These are phyloP conservation scores for Zygoascus tannicola DNA, from an alignment of 805 yeast genomes.

Conservation along the genomic window DNA sequence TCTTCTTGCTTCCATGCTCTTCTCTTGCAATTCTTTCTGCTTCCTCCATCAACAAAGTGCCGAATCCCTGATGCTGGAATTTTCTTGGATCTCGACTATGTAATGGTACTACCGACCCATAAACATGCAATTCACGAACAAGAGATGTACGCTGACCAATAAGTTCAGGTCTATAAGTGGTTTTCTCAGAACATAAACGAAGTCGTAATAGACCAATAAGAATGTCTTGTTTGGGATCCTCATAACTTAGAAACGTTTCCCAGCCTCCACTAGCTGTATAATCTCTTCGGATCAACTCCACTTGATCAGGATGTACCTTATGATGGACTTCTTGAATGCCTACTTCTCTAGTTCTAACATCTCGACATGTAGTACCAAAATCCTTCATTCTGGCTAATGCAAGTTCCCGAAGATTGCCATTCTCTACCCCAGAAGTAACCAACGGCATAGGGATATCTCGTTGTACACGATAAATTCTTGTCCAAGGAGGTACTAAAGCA, in stretches of 20 bases:
- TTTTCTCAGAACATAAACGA: constrained; percentile 78
- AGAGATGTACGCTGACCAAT: constrained; percentile 76
- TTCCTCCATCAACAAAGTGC: constrained; percentile 95
- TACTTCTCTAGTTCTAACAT: constrained; percentile 94
- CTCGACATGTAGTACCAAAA: constrained; percentile 92
- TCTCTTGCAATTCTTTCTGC: constrained; percentile 93
- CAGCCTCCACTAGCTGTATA: constrained; percentile 97
- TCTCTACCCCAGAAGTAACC: constrained; percentile 95
- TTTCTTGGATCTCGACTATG: constrained; percentile 96
- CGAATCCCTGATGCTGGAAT: constrained; percentile 98
- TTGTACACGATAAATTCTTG: constrained; percentile 95
- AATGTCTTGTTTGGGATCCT: constrained; percentile 94
- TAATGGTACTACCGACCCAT: constrained; percentile 93
- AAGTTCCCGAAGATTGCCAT: constrained; percentile 90
- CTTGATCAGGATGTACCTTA: constrained; percentile 93
- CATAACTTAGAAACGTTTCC: constrained; percentile 95
- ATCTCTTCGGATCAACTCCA: constrained; percentile 88
- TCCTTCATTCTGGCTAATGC: constrained; percentile 97
- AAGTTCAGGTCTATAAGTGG: constrained; percentile 86
- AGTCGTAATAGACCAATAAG: constrained; percentile 83
- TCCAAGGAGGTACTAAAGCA: constrained; percentile 98
- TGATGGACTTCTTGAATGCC: constrained; percentile 98
- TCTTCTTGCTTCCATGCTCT: constrained; percentile 87
- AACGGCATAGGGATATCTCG: constrained; percentile 99
- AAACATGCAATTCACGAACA: constrained; percentile 95